Evolutionary conservation across 2,329 filamentous ascomycete genomes (phyloP), one percentile per base, ranked within the genome.

Genomic region (Sporothrix sp.): DNA sequence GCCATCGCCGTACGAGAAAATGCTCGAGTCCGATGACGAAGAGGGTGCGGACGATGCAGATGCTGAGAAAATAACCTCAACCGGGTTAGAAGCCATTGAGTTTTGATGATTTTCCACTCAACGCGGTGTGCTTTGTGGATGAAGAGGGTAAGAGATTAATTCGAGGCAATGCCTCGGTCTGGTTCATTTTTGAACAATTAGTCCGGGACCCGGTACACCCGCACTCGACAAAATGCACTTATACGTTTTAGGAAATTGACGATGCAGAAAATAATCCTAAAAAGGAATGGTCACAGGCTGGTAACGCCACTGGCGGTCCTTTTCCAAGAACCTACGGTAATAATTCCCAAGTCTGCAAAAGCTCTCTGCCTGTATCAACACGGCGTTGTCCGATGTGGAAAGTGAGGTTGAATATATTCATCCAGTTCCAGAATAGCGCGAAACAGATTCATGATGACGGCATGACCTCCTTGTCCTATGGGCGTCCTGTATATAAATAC

Each of bases 51-150:
- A 16, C 2, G 33, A 20, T 4, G 33, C 8, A 4, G 23, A 44
- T 10, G 18, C 5, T 11, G 50, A 14, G 14, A 52, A 52, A 6
- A 52, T 44, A 5, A 52, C 32, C 20, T 52, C 50, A 4, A 32
- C 21, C 2, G 50, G 44, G 13, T 27, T 3, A 28, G 9, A 21
- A 23, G 18, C 14, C 44, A 52, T 52, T n/a, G n/a, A n/a, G n/a
- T n/a, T n/a, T n/a, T n/a, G n/a, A n/a, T n/a, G n/a, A n/a, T n/a
- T n/a, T n/a, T n/a, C n/a, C n/a, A n/a, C n/a, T n/a, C n/a, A n/a
- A n/a, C n/a, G n/a, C n/a, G n/a, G 32, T 11, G 13, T 33, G 32
- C 4, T 20, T 4, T n/a, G 16, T 18, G 21, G 18, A 36, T 16
- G 28, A 16, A 11, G 13, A 23, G 18, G 18, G 39, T 4, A 35